These are phyloP conservation scores for Metarhizium album DNA, from an alignment of 2,329 filamentous ascomycete species.

Conservation along the genomic window DNA sequence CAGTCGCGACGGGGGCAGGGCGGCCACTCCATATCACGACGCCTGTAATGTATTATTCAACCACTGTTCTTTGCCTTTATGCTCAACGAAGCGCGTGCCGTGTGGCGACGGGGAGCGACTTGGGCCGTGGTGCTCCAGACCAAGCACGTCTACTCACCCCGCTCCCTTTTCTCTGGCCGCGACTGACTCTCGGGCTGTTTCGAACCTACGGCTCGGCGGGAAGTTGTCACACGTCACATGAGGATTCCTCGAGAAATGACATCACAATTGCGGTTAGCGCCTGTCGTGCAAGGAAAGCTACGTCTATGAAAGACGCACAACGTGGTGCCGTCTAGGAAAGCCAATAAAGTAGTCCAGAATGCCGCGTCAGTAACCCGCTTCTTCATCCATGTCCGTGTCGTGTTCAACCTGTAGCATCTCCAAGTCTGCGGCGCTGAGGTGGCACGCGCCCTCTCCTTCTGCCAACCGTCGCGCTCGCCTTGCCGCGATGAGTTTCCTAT, in stretches of 20 bases:
- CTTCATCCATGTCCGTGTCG: neutral
- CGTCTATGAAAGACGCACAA: neutral
- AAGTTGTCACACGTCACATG: no score
- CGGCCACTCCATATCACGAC: neutral
- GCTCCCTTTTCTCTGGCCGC: no score
- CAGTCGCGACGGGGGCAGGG: neutral
- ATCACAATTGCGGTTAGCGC: neutral
- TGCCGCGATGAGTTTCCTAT: slow-evolving; percentile 19
- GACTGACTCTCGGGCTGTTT: no score
- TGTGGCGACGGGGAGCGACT: no score
- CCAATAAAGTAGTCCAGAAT: neutral
- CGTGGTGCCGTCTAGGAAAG: neutral
- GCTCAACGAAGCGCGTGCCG: no score
- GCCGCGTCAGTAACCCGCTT: neutral
- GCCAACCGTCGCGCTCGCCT: slow-evolving; percentile 11
- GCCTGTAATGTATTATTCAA: neutral
- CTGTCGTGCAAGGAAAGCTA: neutral
- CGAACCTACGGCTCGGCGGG: no score
- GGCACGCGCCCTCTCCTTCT: slow-evolving; percentile 10
- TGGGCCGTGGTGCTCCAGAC: no score
- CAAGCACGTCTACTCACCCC: no score
- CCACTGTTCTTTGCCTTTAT: no score
- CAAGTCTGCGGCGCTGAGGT: slow-evolving; percentile 3
- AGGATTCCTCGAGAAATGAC: neutral
- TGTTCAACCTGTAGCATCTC: slow-evolving; percentile 13